phyloP scores from a whole-genome alignment of 805 yeast species.

The Grigorovia humatica region DNA sequence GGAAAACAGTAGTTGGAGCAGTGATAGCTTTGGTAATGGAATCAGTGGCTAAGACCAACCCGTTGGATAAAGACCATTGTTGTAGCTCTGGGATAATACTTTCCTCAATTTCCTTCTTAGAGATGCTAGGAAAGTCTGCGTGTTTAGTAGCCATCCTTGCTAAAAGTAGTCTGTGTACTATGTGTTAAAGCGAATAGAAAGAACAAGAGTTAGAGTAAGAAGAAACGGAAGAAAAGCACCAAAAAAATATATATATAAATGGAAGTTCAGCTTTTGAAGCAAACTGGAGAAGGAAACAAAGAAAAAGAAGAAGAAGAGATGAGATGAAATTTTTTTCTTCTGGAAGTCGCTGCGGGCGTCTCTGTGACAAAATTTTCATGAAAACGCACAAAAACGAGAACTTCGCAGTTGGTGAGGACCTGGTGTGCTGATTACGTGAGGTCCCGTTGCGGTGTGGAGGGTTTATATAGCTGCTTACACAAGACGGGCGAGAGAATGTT shows the following conservation, averaged over 20 bases:
- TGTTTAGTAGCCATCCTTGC: slow-evolving; percentile 3
- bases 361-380: background rate
- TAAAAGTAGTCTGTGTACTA: too few species aligned
- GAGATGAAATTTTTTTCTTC: too few species aligned
- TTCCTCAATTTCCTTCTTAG: slow-evolving; percentile 16
- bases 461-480: background rate
- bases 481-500: slow-evolving; percentile 4
- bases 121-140: slow-evolving; percentile 21
- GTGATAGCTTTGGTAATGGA: slow-evolving; percentile 36
- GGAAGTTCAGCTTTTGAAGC: background rate
- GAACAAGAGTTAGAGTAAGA: background rate
- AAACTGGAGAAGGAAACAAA: background rate
- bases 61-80: slow-evolving; percentile 75
- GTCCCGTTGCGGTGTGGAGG: too few species aligned
- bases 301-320: background rate
- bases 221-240: background rate
- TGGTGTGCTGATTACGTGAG: too few species aligned
- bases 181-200: background rate
- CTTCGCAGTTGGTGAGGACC: too few species aligned
- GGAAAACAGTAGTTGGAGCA: slow-evolving; percentile 86
- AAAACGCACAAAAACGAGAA: background rate
- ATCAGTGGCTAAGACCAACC: slow-evolving; percentile 69
- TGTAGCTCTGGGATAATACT: slow-evolving; percentile 38
- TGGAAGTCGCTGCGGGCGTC: too few species aligned
- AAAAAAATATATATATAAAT: too few species aligned